These are phyloP conservation scores for Ceratobasidium sp. DNA, from an alignment of 1,284 basidiomycete genomes.

Conservation along the genomic window DNA sequence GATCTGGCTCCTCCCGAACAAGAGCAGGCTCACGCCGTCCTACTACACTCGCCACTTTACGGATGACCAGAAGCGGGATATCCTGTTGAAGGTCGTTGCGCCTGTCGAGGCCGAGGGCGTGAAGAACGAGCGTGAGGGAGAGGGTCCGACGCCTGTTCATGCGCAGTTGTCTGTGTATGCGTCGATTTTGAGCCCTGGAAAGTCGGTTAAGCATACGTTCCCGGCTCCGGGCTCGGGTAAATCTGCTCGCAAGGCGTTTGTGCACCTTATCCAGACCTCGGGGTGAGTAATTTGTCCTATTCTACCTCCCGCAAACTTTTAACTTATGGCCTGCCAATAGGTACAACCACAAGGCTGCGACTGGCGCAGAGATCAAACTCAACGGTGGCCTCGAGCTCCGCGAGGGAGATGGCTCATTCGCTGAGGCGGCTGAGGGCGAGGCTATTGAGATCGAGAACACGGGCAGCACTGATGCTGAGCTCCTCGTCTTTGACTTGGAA, in stretches of 20 bases:
- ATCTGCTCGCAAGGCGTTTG: slow-evolving; percentile 41
- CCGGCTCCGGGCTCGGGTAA: slow-evolving; percentile 44
- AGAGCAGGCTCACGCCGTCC: slow-evolving; percentile 67
- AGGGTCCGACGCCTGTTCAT: slow-evolving; percentile 77
- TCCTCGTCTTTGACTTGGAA: slow-evolving; percentile 45
- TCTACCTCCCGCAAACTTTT: background rate
- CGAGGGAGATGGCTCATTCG: slow-evolving; percentile 45
- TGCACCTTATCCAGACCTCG: slow-evolving; percentile 47
- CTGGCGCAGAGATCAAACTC: slow-evolving; percentile 28
- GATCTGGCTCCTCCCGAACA: slow-evolving; percentile 82
- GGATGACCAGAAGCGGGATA: slow-evolving; percentile 82
- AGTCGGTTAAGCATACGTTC: slow-evolving; percentile 64
- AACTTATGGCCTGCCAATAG: slow-evolving; percentile 3
- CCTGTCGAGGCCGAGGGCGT: slow-evolving; percentile 69
- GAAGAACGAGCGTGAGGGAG: slow-evolving; percentile 66
- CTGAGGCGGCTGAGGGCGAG: slow-evolving; percentile 10
- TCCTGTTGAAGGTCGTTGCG: slow-evolving; percentile 75
- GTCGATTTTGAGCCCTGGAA: slow-evolving; percentile 68
- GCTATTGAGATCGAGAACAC: slow-evolving; percentile 43
- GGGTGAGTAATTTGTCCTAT: slow-evolving; percentile 32
- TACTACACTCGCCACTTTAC: slow-evolving; percentile 88
- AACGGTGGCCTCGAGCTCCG: slow-evolving; percentile 44
- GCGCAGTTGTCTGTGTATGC: slow-evolving; percentile 71
- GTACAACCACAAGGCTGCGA: slow-evolving; percentile 24
- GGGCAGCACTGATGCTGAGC: slow-evolving; percentile 39